phyloP scores from a whole-genome alignment of 805 yeast species.

The Candida wancherniae region DNA sequence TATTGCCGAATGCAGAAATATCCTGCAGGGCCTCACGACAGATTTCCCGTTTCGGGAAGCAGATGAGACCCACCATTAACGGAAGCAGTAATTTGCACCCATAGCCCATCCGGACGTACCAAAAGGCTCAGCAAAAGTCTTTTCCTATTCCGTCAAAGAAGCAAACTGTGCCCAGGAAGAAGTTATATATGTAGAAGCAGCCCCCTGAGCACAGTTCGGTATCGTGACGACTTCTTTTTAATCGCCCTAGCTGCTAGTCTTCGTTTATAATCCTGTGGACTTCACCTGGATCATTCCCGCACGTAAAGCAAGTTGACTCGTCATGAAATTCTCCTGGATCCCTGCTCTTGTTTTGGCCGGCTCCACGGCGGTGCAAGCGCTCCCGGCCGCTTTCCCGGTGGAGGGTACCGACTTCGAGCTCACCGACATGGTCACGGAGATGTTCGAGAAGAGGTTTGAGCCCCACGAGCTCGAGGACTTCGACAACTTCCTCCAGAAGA shows the following conservation, averaged over 20 bases:
- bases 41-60: conserved; percentile 5
- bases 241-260: no score
- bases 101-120: conserved; percentile 1
- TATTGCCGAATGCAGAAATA: no score
- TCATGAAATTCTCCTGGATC: conserved; percentile 13
- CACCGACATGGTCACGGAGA: conserved; percentile 3
- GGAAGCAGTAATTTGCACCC: conserved; percentile 13
- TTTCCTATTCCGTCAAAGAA: not conserved
- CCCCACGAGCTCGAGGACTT: conserved; percentile 14
- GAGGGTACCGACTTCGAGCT: conserved; percentile 11
- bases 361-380: conserved; percentile 14
- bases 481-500: conserved; percentile 9
- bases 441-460: conserved; percentile 5
- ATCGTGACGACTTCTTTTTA: no score
- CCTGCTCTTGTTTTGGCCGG: conserved; percentile 9
- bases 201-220: no score
- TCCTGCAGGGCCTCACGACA: no score
- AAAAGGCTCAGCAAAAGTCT: not conserved
- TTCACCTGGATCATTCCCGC: no score
- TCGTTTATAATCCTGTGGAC: no score
- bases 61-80: conserved; percentile 5
- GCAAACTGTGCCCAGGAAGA: no score
- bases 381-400: conserved; percentile 21
- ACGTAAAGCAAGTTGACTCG: no score
- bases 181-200: no score